Base-by-base conservation (phyloP, 2,329 filamentous ascomycete genomes). In the Fulvia fulva region DNA sequence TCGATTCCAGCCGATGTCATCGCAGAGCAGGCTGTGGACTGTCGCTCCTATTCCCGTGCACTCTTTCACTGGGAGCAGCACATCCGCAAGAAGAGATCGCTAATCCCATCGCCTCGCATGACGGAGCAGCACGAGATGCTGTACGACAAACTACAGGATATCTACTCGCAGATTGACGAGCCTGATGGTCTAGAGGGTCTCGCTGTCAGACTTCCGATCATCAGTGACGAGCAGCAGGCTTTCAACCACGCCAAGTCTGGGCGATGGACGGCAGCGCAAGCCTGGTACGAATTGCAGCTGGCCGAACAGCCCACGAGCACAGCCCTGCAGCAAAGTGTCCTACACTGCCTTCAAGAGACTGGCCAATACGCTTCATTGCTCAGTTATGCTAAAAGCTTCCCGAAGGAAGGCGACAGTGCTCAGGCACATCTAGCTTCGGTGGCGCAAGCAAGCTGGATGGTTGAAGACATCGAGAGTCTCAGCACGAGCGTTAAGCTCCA, bases 131-230 rank as follows among this genome's bases (percentile, higher is more conserved):
- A 70, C 12, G 77, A 79, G 50, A 71, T 80, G 47, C 80, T 88
- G 54, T 80, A 84, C 23, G 66, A 70, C 16, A 85, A 87, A 60
- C 78, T 99, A 23, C 93, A 97, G 70, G 87, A 93, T 54, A 96
- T 99, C 19, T 99, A 99, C 73, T 90, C 91, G 1, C 89, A 97
- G 67, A 97, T 99, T 60, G 94, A 99, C 69, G 94, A 99, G 67
- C 95, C 94, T 0, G 94, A 99, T 73, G 92, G 93, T 1, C 87
- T 99, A 32, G 92, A 97, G 71, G 94, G 94, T 2, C 93, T 99
- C 60, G 96, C 93, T 1, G 86, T 91, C 21, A 89, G 94, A 71
- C 79, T 97, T 2, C 88, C 89, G 58, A 85, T 91, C 11, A 78
- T 97, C n/a, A 90, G 95, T 64, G 87, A 97, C 51, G 89, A 96